phyloP scores from a whole-genome alignment of 805 yeast genomes.

The Ogataea methylovora region DNA sequence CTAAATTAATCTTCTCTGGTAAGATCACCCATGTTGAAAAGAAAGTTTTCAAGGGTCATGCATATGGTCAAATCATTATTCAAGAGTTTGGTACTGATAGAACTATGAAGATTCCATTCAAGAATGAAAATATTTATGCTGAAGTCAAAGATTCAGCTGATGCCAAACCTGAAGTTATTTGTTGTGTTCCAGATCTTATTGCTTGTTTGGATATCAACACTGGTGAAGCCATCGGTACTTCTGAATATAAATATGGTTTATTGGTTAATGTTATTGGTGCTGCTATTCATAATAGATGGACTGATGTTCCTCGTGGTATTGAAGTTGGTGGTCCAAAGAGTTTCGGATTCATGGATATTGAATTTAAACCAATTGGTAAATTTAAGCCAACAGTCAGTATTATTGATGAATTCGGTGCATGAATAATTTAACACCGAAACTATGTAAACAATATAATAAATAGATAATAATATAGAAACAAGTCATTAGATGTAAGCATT shows the following conservation, averaged over 20 bases:
- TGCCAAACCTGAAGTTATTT: slow-evolving; percentile 18
- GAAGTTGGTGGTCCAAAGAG: slow-evolving; percentile 30
- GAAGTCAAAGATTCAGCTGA: slow-evolving; percentile 9
- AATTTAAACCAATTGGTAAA: slow-evolving; percentile 26
- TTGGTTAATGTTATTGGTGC: slow-evolving; percentile 29
- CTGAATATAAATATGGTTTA: slow-evolving; percentile 34
- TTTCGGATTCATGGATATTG: slow-evolving; percentile 24
- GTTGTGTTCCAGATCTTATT: slow-evolving; percentile 33
- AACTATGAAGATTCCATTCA: slow-evolving; percentile 29
- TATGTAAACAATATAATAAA: no score
- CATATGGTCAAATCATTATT: slow-evolving; percentile 29
- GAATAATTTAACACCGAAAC: no score
- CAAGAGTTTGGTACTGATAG: slow-evolving; percentile 1
- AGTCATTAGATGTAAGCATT: no score
- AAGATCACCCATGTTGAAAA: slow-evolving; percentile 32
- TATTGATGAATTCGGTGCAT: slow-evolving; percentile 23
- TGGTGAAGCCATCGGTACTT: slow-evolving; percentile 36
- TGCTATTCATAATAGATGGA: slow-evolving; percentile 25
- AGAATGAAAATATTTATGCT: slow-evolving; percentile 35
- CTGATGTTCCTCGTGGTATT: slow-evolving; percentile 22
- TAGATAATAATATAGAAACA: no score
- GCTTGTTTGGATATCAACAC: slow-evolving; percentile 27
- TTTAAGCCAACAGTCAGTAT: slow-evolving; percentile 25
- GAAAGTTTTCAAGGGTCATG: slow-evolving; percentile 30
- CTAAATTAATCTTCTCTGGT: slow-evolving; percentile 26